Percentiles rank a stretch among this genome's conserved stretches.
phyloP scores from a whole-genome alignment of 2,329 filamentous ascomycete species.

The Colletotrichum endophyticum region DNA sequence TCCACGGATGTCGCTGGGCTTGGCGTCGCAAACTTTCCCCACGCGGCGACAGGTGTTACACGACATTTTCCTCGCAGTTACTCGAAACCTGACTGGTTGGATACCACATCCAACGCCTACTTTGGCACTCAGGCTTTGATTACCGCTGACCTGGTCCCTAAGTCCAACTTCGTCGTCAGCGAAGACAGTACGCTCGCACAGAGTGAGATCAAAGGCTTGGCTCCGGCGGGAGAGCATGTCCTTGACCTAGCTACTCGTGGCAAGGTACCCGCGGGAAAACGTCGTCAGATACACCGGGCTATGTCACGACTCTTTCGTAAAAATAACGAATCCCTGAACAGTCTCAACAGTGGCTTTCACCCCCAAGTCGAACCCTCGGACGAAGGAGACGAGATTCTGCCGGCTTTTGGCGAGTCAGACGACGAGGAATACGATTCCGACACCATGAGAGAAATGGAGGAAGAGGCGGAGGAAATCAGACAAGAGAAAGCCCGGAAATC shows the following conservation, averaged over 20 bases:
- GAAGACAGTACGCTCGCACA: not conserved
- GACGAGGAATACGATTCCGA: slow-evolving; percentile 61
- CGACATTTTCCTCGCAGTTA: not conserved
- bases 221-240: not conserved
- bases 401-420: slow-evolving; percentile 29
- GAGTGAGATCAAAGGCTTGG: not conserved
- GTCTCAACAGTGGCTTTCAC: slow-evolving; percentile 5
- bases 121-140: slow-evolving; percentile 37
- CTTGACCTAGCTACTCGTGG: not conserved
- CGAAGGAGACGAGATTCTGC: slow-evolving; percentile 38
- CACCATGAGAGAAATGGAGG: slow-evolving; percentile 66
- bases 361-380: slow-evolving; percentile 59
- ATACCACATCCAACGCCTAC: slow-evolving; percentile 31
- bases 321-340: slow-evolving; percentile 7
- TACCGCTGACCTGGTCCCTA: not conserved
- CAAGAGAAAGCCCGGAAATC: slow-evolving; percentile 20
- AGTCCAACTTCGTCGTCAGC: not conserved
- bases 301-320: slow-evolving; percentile 45
- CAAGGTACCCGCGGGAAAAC: slow-evolving; percentile 44
- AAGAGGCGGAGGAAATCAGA: slow-evolving; percentile 48
- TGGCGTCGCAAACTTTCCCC: slow-evolving; percentile 12
- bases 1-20: slow-evolving; percentile 15
- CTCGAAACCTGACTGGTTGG: slow-evolving; percentile 23
- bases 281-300: slow-evolving; percentile 44
- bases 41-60: slow-evolving; percentile 4